Conservation (phyloP, 2,329 filamentous ascomycete species). For the Metarhizium robertsii region DNA sequence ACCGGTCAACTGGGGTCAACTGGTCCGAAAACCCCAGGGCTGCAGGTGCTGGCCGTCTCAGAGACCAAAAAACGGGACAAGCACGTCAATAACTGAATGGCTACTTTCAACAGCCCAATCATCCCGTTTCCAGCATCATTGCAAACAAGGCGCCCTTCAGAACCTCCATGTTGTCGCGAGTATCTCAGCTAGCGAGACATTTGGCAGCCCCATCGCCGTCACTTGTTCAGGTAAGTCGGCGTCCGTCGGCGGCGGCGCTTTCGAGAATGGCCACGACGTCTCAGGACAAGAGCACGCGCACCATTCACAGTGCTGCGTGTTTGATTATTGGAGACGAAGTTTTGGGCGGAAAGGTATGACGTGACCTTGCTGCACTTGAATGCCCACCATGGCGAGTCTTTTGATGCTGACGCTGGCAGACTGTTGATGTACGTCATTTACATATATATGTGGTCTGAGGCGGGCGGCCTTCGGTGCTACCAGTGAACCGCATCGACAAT, state of each 20-base stretch:
- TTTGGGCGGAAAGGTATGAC: conserved; percentile 76
- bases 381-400: background rate
- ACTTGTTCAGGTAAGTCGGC: conserved; percentile 22
- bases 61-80: background rate
- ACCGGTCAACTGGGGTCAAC: too few species aligned
- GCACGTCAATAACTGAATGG: background rate
- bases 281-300: conserved; percentile 47
- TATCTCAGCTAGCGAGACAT: conserved; percentile 66
- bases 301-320: conserved; percentile 83
- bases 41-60: background rate
- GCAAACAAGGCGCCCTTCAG: background rate
- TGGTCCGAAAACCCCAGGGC: background rate
- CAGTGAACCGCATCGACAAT: background rate
- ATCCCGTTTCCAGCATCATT: conserved; percentile 7
- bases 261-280: conserved; percentile 29
- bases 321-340: conserved; percentile 97
- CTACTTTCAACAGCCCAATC: background rate
- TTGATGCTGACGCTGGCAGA: conserved; percentile 12
- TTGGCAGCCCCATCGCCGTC: conserved; percentile 30
- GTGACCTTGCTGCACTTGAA: background rate
- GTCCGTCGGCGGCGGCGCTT: conserved; percentile 10
- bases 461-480: too few species aligned
- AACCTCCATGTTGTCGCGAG: conserved; percentile 60
- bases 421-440: conserved; percentile 28
- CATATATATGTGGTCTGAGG: background rate